A percentile compares a stretch with the other conserved stretches of the same genome.
Evolutionary conservation across 75 land plant species (phyloP).

Genomic region (Pinus taeda): DNA sequence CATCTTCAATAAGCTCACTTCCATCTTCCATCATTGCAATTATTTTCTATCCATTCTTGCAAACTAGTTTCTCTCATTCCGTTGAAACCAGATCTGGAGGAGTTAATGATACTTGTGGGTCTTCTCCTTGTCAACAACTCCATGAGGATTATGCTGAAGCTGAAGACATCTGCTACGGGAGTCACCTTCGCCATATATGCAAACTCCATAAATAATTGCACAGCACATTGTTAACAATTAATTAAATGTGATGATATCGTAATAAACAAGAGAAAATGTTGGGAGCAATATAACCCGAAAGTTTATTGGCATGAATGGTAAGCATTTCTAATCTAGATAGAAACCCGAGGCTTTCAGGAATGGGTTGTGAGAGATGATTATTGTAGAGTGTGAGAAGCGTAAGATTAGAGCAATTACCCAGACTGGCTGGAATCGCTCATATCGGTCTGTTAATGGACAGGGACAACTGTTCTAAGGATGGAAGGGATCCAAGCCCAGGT

Average conservation of each 20-base stretch:
- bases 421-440: constrained; percentile 13
- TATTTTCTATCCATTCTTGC: constrained; percentile 26
- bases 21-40: not conserved
- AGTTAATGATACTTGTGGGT: constrained; percentile 30
- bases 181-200: constrained; percentile 55
- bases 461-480: too few relatives aligned
- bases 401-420: too few relatives aligned
- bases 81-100: constrained; percentile 11
- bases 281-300: too few relatives aligned
- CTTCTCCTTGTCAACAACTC: constrained; percentile 46
- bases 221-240: not conserved
- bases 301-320: too few relatives aligned
- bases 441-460: not conserved
- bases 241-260: not conserved
- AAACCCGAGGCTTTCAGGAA: too few relatives aligned
- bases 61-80: constrained; percentile 18
- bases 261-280: not conserved
- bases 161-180: constrained; percentile 59
- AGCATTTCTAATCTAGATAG: too few relatives aligned
- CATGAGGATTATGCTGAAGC: constrained; percentile 53
- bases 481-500: constrained; percentile 11
- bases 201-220: constrained; percentile 21
- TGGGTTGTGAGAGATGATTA: too few relatives aligned
- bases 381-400: too few relatives aligned
- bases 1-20: too few relatives aligned